Evolutionary conservation across 192 early-diverging fungal genomes (phyloP), one percentile per base, ranked within the genome.

Genomic region (Coemansia sp.): DNA sequence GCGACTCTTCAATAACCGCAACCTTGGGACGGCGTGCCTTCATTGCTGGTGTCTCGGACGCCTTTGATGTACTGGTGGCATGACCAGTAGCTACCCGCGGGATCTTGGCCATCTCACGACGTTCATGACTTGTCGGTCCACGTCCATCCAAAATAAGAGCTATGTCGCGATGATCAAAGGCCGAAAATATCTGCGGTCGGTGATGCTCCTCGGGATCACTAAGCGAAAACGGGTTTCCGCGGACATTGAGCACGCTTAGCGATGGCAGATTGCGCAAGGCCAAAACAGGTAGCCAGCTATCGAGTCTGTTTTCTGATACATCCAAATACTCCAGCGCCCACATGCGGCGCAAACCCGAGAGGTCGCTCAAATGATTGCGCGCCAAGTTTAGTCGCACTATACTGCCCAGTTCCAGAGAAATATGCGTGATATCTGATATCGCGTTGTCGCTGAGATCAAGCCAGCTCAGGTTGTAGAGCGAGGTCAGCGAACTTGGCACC

Each of bases 161-260:
- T 8, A 77, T 63, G 27, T 82, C 79, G 59, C 79, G 66, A 39
- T 82, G 74, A 50, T 82, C 79, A 48, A 82, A 82, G 1, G 79
- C 79, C 34, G 79, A 73, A 45, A 82, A 82, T 19, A 82, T 50
- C 68, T 71, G 74, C 10, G 74, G 56, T 0, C 74, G 74, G 54
- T 74, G 67, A 9, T 57, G 13, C 4, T 27, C 24, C 37, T 65
- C 40, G 1, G 51, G 35, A n/a, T 62, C 61, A 1, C 21, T 50
- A 21, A 56, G 59, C 17, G 67, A 53, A 60, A 83, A 75, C 64
- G 81, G 81, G 51, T 83, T 83, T 21, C 70, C 81, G 0, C 27
- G n/a, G 14, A 78, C 66, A 44, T 41, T n/a, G 31, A 83, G 67
- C 7, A 62, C 64, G 14, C 62, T 31, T 29, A 83, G 67, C 35